A percentile compares a stretch with the other conserved stretches of the same genome.
These are phyloP conservation scores for Gypsophila paniculata DNA, from an alignment of 179 eudicot species.

Conservation along the genomic window DNA sequence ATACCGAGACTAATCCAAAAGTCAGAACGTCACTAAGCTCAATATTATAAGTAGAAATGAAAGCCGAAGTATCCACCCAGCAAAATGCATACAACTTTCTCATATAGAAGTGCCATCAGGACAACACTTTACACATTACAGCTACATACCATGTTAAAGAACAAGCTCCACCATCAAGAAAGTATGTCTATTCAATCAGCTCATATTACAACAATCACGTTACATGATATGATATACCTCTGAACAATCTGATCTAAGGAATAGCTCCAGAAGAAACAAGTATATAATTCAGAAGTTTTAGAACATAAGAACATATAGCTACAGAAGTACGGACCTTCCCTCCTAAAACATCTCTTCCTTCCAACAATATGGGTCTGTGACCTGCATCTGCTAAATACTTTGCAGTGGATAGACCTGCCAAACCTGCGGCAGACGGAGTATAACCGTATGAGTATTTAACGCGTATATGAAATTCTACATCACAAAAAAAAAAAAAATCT, in stretches of 20 bases:
- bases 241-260: neutral
- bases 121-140: no score
- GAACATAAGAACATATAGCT: constrained; percentile 3
- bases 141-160: neutral
- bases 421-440: constrained; percentile 49
- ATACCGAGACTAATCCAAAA: neutral
- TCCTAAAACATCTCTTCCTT: constrained; percentile 92
- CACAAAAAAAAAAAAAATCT: neutral
- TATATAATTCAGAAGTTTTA: neutral
- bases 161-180: no score
- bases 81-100: neutral
- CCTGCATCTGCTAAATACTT: constrained; percentile 98
- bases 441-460: neutral
- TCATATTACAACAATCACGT: neutral
- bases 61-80: neutral
- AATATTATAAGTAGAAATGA: no score
- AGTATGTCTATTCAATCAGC: neutral
- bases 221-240: neutral
- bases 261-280: neutral
- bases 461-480: constrained; percentile 5
- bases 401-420: constrained; percentile 98
- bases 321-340: constrained; percentile 75
- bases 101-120: neutral
- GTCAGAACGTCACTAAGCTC: neutral
- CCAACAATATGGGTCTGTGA: constrained; percentile 86